Evolutionary conservation across 1,139 yeast genomes (phyloP), one percentile per base, ranked within the genome.

Genomic region (Diutina pseudorugosa): DNA sequence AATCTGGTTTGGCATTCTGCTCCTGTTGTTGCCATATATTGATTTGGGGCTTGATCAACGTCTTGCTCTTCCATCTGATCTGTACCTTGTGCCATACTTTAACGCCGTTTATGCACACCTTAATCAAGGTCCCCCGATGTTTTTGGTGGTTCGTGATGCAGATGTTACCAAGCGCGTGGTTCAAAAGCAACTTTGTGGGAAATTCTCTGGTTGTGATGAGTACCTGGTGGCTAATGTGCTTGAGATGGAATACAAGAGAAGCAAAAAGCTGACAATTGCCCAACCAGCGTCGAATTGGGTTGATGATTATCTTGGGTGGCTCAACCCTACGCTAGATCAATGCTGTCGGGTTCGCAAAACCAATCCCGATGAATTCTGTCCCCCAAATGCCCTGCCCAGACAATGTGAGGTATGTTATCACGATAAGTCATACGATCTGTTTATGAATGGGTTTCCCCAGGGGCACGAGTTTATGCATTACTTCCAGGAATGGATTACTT

Each of bases 231-330:
- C 88, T 1, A 93, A 90, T 60, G 73, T 91, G n/a, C 67, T 93
- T 50, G 96, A 90, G 60, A 94, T 88, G 64, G 98, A 93, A 62
- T 78, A 85, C 53, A 80, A 82, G 57, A 70, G 96, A 50, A 72
- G 82, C 0, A 71, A 78, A 1, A 61, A 71, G 8, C 84, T 94
- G 0, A 83, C 85, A 12, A 75, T 93, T 50, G 76, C 79, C 1
- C 94, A 87, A 51, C 96, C 98, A 0, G 79, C 89, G 1, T 82
- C 96, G 1, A 85, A 85, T 60, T 93, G 98, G 98, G 71, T 90
- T 52, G 98, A 93, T 65, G 98, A 93, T 62, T 91, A 81, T 63
- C 73, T 93, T 57, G 77, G 82, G 51, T 93, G 94, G 86, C 70
- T 91, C 56, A 90, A 90, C 62, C 98, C 98, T 0, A 79, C 78